phyloP scores from a whole-genome alignment of 164 flowering plant species.

The Saururus chinensis region DNA sequence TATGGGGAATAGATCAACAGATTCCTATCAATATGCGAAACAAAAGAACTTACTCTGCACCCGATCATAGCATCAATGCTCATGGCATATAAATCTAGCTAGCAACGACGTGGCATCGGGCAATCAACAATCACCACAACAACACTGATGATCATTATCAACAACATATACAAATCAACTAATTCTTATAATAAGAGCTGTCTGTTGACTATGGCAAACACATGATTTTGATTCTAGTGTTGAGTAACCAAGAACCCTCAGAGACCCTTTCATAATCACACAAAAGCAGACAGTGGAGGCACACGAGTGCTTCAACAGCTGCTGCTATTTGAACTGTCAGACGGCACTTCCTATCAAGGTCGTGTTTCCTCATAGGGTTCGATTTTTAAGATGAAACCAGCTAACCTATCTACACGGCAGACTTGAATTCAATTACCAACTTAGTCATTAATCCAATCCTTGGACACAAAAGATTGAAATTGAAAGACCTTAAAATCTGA shows the following conservation, averaged over 20 bases:
- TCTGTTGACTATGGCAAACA: too few species aligned
- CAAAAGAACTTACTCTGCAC: conserved; percentile 18
- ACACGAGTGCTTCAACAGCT: not conserved
- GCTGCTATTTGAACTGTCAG: conserved; percentile 29
- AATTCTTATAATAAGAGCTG: too few species aligned
- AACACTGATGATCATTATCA: not conserved
- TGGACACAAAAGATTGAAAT: too few species aligned
- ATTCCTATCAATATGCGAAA: conserved; percentile 57
- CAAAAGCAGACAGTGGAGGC: conserved; percentile 14
- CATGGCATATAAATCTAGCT: conserved; percentile 29
- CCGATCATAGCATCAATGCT: conserved; percentile 52
- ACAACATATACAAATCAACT: too few species aligned
- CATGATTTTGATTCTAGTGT: too few species aligned
- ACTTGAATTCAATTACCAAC: too few species aligned
- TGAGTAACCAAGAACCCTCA: conserved; percentile 15
- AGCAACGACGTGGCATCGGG: conserved; percentile 59
- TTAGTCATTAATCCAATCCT: too few species aligned
- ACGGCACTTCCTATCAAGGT: conserved; percentile 49
- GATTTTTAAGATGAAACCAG: not conserved
- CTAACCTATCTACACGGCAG: too few species aligned
- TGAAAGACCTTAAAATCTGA: too few species aligned
- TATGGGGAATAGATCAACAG: conserved; percentile 25
- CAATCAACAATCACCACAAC: conserved; percentile 5
- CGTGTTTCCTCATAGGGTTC: conserved; percentile 20
- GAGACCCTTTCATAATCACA: conserved; percentile 37